Evolutionary conservation across 2,329 filamentous ascomycete genomes (phyloP).

Genomic region (Pseudocercospora musae): DNA sequence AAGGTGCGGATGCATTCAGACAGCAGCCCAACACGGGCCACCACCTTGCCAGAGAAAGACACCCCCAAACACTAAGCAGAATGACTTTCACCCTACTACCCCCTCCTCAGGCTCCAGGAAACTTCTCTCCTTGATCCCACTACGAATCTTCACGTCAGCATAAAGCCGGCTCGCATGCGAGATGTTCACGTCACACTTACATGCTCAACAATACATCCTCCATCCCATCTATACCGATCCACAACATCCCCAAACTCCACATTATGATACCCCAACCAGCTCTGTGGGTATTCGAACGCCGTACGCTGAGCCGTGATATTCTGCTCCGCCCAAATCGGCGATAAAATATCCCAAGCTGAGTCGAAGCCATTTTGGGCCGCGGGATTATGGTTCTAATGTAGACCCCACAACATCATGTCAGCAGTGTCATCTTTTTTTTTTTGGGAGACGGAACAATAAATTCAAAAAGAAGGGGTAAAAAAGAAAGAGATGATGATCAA

Average conservation of each 20-base stretch:
- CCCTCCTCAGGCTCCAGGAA: background rate
- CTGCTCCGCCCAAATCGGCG: background rate
- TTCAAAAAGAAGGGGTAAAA: too few relatives aligned
- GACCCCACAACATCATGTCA: too few relatives aligned
- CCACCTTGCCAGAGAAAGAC: too few relatives aligned
- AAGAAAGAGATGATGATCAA: too few relatives aligned
- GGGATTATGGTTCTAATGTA: background rate
- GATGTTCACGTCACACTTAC: background rate
- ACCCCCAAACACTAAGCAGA: too few relatives aligned
- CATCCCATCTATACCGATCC: background rate
- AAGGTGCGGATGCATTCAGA: too few relatives aligned
- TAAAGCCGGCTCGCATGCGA: too few relatives aligned
- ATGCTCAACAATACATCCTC: background rate
- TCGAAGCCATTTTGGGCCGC: background rate
- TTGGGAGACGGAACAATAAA: too few relatives aligned
- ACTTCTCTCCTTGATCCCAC: background rate
- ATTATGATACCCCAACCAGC: background rate
- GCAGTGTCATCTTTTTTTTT: too few relatives aligned
- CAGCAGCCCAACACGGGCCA: too few relatives aligned
- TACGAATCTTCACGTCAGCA: background rate
- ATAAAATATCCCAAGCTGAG: background rate
- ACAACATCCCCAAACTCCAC: background rate
- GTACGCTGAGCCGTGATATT: background rate
- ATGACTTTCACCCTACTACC: too few relatives aligned
- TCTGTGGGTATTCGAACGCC: background rate